Base-by-base conservation (phyloP, 192 early-diverging fungal species). In the Mortierella antarctica region DNA sequence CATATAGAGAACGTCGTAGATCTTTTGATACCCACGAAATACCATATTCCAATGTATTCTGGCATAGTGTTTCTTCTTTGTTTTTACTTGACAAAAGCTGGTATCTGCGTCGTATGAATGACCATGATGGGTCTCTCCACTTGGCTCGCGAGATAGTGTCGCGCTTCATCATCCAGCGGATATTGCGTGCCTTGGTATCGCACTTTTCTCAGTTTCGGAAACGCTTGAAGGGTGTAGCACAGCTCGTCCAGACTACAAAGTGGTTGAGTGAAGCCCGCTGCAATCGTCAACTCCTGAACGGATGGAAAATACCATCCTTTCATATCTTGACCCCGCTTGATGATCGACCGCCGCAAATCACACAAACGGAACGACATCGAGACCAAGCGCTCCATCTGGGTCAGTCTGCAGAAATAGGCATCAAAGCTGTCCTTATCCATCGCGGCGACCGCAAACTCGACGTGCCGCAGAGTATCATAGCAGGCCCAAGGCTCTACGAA, bases 401-500 rank as follows among this genome's bases (percentile, higher is more conserved):
- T 40, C 8, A 78, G 40, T 7, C 74, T 52, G 14, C 40, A 21
- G 12, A 60, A 64, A n/a, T 54, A 65, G 2, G 62, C 57, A 5
- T 65, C 62, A n/a, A 57, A 40, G 10, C 47, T 46, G 0, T 51
- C 55, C n/a, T 49, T n/a, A 9, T 48, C 62, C 31, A 1, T n/a
- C 40, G n/a, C 64, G 47, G 13, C 21, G 49, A 11, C 42, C 18
- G 17, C 11, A 46, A 70, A 62, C 42, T 78, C 67, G 5, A 78
- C 21, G 45, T 60, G 54, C 14, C 62, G 58, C 17, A 78, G 53
- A 3, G 74, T 78, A 17, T 64, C 62, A 10, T 55, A 47, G 17
- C 62, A 78, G 2, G 53, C 56, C 74, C 74, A 78, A 1, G 74
- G 68, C n/a, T 70, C 74, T 31, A 64, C 0, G 45, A 70, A 70